Percentiles rank a stretch among this genome's conserved stretches.
Evolutionary conservation across 1,139 yeast genomes (phyloP).

Genomic region (Yarrowia galli): DNA sequence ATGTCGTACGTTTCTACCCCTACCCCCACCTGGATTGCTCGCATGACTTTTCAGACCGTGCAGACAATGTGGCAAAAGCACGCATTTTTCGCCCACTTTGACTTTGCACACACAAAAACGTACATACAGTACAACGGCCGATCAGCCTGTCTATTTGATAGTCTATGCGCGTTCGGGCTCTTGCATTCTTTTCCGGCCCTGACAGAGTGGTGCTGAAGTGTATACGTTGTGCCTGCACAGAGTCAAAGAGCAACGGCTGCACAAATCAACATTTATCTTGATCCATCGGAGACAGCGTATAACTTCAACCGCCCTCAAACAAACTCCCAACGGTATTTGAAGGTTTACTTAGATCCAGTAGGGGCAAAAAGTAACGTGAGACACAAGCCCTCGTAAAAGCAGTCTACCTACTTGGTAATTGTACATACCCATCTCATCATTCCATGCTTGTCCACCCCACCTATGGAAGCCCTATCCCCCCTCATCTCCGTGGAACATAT

Average conservation of each 20-base stretch:
- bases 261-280: too few relatives aligned
- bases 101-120: slow-evolving; percentile 11
- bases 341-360: not conserved
- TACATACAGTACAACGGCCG: too few relatives aligned
- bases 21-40: not conserved
- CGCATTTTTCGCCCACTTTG: not conserved
- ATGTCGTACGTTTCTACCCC: too few relatives aligned
- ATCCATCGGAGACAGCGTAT: too few relatives aligned
- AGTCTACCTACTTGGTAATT: too few relatives aligned
- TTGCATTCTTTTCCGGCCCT: not conserved
- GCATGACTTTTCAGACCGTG: not conserved
- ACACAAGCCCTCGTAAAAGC: not conserved
- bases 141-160: slow-evolving; percentile 14
- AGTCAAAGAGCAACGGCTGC: too few relatives aligned
- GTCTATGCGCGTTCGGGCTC: slow-evolving; percentile 2
- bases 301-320: too few relatives aligned
- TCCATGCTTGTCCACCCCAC: too few relatives aligned
- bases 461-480: too few relatives aligned
- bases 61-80: not conserved
- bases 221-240: too few relatives aligned
- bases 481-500: not conserved
- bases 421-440: too few relatives aligned
- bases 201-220: too few relatives aligned
- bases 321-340: slow-evolving; percentile 23
- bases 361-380: not conserved